Evolutionary conservation across 1,139 yeast species (phyloP).

Genomic region (Arxiozyma heterogenica): DNA sequence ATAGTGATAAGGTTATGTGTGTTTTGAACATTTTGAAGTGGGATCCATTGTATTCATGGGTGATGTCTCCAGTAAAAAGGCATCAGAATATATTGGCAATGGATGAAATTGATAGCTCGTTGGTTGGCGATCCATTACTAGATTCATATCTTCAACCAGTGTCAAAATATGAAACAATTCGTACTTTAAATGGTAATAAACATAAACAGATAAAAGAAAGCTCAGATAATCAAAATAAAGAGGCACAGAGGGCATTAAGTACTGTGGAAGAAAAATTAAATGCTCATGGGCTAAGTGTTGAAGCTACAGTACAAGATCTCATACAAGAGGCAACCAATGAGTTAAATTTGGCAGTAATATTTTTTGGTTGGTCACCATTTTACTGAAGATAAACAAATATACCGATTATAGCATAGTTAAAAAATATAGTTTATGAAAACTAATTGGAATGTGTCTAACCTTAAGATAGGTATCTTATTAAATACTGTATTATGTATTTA

Average conservation of each 20-base stretch:
- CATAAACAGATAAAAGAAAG: background rate
- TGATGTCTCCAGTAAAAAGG: constrained; percentile 59
- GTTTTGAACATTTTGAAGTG: constrained; percentile 79
- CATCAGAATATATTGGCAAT: constrained; percentile 32
- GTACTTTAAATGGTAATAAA: background rate
- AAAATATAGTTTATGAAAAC: too few species aligned
- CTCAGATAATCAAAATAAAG: constrained; percentile 39
- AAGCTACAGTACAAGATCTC: constrained; percentile 75
- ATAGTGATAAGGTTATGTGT: constrained; percentile 63
- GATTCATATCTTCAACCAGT: background rate
- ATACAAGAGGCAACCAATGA: constrained; percentile 67
- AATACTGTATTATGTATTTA: background rate
- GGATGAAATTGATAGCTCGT: constrained; percentile 11
- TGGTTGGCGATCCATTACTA: background rate
- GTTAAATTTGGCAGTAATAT: constrained; percentile 63
- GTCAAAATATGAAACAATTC: background rate
- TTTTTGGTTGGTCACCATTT: constrained; percentile 68
- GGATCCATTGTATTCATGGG: constrained; percentile 93
- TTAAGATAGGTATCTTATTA: too few species aligned
- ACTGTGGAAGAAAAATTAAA: constrained; percentile 62
- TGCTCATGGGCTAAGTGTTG: constrained; percentile 64
- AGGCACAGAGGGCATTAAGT: constrained; percentile 62
- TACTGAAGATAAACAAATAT: constrained; percentile 19
- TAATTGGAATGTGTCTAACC: too few species aligned
- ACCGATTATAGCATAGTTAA: background rate